Evolutionary conservation across 306 rosid genomes (phyloP).

Genomic region (Gynostemma pentaphyllum): DNA sequence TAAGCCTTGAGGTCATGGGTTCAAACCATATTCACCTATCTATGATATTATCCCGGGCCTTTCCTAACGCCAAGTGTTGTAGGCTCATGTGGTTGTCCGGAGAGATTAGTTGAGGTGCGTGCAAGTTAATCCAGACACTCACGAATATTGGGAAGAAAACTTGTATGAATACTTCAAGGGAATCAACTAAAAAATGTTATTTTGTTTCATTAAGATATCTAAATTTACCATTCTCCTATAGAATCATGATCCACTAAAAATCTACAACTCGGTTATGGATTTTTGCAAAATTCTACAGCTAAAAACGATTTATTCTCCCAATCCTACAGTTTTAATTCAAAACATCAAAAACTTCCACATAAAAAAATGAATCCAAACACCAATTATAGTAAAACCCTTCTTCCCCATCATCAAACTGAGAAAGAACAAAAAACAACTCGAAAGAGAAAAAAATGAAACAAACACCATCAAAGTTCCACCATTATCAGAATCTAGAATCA

Average conservation of each 20-base stretch:
- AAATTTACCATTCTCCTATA: neutral
- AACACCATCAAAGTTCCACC: neutral
- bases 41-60: no score
- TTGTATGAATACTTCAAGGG: no score
- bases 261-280: neutral
- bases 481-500: neutral
- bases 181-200: neutral
- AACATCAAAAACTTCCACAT: neutral
- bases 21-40: no score
- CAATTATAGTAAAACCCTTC: neutral
- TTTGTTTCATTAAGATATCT: neutral
- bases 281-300: neutral
- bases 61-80: no score
- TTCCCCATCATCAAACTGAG: neutral
- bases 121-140: no score
- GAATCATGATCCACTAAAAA: neutral
- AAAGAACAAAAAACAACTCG: neutral
- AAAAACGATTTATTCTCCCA: neutral
- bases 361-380: neutral
- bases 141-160: no score
- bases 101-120: no score
- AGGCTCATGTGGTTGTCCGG: no score
- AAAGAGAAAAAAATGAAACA: neutral
- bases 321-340: constrained; percentile 3
- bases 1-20: no score